phyloP scores from a whole-genome alignment of 2,329 filamentous ascomycete genomes.

The Fonsecaea erecta region DNA sequence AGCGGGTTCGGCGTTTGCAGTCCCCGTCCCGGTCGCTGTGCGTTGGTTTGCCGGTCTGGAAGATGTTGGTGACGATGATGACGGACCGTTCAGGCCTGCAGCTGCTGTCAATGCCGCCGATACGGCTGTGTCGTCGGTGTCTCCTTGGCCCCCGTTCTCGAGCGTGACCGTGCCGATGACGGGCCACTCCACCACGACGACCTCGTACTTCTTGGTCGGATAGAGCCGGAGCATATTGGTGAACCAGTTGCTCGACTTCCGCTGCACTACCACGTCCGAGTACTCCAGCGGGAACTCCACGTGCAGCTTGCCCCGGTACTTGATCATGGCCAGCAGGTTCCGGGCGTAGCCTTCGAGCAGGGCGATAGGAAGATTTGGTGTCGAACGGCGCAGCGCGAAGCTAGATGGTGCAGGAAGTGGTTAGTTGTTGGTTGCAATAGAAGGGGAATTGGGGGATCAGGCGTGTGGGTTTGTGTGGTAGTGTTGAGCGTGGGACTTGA shows the following conservation, averaged over 20 bases:
- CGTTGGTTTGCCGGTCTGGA: neutral
- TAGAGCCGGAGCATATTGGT: constrained; percentile 35
- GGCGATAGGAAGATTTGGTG: constrained; percentile 24
- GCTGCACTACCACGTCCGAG: constrained; percentile 34
- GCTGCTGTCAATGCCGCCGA: neutral
- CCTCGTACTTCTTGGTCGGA: constrained; percentile 38
- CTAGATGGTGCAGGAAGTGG: constrained; percentile 9
- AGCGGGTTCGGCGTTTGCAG: neutral
- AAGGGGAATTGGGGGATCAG: neutral
- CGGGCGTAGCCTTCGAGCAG: constrained; percentile 40
- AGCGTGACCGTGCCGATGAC: constrained; percentile 26
- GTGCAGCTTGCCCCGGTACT: constrained; percentile 38
- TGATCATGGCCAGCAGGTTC: constrained; percentile 38
- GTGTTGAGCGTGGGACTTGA: neutral
- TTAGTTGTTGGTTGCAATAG: neutral
- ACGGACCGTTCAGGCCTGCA: neutral
- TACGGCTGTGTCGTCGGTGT: neutral
- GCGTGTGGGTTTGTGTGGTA: neutral
- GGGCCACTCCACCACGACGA: constrained; percentile 38
- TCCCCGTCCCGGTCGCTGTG: neutral
- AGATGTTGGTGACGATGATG: constrained; percentile 5
- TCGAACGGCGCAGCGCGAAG: constrained; percentile 29
- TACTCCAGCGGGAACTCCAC: constrained; percentile 38
- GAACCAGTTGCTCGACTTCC: constrained; percentile 37
- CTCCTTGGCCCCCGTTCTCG: constrained; percentile 11